A percentile compares a stretch with the other conserved stretches of the same genome.
Evolutionary conservation across 1,284 basidiomycete species (phyloP).

Genomic region (Moesziomyces parantarcticus): DNA sequence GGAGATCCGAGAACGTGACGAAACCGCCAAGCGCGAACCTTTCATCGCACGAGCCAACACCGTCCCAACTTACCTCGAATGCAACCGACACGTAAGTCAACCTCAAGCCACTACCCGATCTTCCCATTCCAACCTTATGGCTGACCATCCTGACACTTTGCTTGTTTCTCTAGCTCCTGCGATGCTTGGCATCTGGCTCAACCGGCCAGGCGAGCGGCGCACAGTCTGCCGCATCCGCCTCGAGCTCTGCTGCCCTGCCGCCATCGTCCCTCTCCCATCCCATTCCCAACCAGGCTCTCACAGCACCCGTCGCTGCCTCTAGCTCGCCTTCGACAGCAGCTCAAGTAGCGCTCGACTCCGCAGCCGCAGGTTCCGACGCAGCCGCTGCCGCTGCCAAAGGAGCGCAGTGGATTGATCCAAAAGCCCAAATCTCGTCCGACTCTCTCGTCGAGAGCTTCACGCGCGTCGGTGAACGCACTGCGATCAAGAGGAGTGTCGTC

Average conservation of each 20-base stretch:
- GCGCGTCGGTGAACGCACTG: conserved; percentile 82
- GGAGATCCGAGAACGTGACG: conserved; percentile 37
- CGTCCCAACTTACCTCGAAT: conserved; percentile 82
- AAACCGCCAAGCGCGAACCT: conserved; percentile 68
- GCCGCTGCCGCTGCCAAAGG: conserved; percentile 4
- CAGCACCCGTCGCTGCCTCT: conserved; percentile 12
- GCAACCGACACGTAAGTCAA: conserved; percentile 78
- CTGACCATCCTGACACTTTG: background rate
- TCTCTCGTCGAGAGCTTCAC: conserved; percentile 84
- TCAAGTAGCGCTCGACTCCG: conserved; percentile 6
- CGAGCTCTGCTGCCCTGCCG: conserved; percentile 1
- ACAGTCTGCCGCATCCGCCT: conserved; percentile 4
- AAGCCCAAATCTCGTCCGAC: conserved; percentile 86
- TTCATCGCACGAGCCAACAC: conserved; percentile 83
- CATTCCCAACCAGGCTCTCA: conserved; percentile 31
- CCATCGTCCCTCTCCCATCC: conserved; percentile 42
- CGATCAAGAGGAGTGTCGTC: conserved; percentile 86
- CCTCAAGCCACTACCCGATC: background rate
- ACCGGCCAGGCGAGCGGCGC: conserved; percentile 20
- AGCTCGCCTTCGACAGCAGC: conserved; percentile 7
- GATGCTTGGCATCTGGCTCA: conserved; percentile 16
- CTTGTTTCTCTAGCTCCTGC: conserved; percentile 21
- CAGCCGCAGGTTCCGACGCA: conserved; percentile 10
- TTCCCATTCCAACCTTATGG: background rate
- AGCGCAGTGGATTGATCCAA: conserved; percentile 73